A percentile compares a stretch with the other conserved stretches of the same genome.
Evolutionary conservation across 371 early-diverging fungal genomes (phyloP).

Genomic region (Synchytrium microbalum): DNA sequence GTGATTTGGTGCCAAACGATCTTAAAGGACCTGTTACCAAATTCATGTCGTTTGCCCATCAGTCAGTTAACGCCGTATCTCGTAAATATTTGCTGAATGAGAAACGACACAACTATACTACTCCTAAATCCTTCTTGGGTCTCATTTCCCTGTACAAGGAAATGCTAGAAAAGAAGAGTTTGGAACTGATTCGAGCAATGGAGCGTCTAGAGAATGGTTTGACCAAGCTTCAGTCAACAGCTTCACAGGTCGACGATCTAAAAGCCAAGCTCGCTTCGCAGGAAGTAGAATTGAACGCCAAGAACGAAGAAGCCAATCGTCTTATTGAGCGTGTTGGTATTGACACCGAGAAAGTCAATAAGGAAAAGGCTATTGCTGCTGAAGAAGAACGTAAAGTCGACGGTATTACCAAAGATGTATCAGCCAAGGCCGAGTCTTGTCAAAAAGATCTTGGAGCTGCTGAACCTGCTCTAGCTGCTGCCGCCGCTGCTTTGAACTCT

Average conservation of each 20-base stretch:
- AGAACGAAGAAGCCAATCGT: slow-evolving; percentile 52
- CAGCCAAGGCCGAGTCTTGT: slow-evolving; percentile 45
- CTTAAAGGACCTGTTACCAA: slow-evolving; percentile 41
- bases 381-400: slow-evolving; percentile 54
- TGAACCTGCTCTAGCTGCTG: slow-evolving; percentile 56
- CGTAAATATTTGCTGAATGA: slow-evolving; percentile 52
- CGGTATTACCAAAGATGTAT: slow-evolving; percentile 47
- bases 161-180: slow-evolving; percentile 50
- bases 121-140: slow-evolving; percentile 55
- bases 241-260: slow-evolving; percentile 51
- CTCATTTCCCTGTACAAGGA: slow-evolving; percentile 49
- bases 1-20: slow-evolving; percentile 42
- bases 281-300: slow-evolving; percentile 52
- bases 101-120: slow-evolving; percentile 56
- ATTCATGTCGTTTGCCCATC: slow-evolving; percentile 55
- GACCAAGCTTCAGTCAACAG: slow-evolving; percentile 51
- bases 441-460: slow-evolving; percentile 48
- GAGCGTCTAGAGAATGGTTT: slow-evolving; percentile 57
- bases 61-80: slow-evolving; percentile 46
- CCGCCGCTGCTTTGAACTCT: slow-evolving; percentile 46
- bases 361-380: slow-evolving; percentile 57
- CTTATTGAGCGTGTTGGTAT: slow-evolving; percentile 51
- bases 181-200: slow-evolving; percentile 46
- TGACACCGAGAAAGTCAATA: slow-evolving; percentile 58
- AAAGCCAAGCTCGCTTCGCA: slow-evolving; percentile 54